Evolutionary conservation across 208 protist species (phyloP), one percentile per base, ranked within the genome.

Genomic region (Leishmania martiniquensis): DNA sequence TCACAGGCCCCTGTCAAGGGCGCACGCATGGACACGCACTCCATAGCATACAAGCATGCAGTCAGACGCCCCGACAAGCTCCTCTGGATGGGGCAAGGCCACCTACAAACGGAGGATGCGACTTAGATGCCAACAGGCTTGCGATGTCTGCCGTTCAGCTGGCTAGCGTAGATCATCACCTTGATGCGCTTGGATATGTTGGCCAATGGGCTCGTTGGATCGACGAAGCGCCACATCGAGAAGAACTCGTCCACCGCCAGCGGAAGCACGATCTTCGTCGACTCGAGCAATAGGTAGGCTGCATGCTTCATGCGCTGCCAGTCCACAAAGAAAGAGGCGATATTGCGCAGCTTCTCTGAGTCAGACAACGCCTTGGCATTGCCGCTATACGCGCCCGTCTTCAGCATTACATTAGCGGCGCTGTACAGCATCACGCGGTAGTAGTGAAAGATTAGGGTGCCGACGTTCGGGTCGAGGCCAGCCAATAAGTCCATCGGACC

Each of bases 401-500:
- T 84, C 72, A 76, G 88, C 67, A 95, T 83, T 63, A 92, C 75
- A 75, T 89, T 89, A 9, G 72, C 22, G 44, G 89, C 85, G 39
- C 87, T 87, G 74, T 87, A 79, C 57, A 94, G 73, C 88, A 95
- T 93, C 13, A 98, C 95, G 20, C 79, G 69, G 83, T 91, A 96
- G 85, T 98, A 98, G 80, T 98, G 95, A 70, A 75, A 87, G 57
- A 98, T 71, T 1, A 98, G 88, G 39, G 81, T 86, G 66, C 77
- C 47, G 22, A 94, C 81, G 54, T 80, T 95, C 32, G 85, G 79
- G 47, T 93, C 85, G 17, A 98, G 69, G 47, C 94, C 97, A 37
- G 92, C 83, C 29, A 98, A 83, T 17, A 98, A 77, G 55, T 89
- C 88, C 77, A 98, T 95, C 44, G 95, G 97, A 25, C 90, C 95